Evolutionary conservation across 306 rosid species (phyloP), one percentile per base, ranked within the genome.

Genomic region (Vachellia pachyceras): DNA sequence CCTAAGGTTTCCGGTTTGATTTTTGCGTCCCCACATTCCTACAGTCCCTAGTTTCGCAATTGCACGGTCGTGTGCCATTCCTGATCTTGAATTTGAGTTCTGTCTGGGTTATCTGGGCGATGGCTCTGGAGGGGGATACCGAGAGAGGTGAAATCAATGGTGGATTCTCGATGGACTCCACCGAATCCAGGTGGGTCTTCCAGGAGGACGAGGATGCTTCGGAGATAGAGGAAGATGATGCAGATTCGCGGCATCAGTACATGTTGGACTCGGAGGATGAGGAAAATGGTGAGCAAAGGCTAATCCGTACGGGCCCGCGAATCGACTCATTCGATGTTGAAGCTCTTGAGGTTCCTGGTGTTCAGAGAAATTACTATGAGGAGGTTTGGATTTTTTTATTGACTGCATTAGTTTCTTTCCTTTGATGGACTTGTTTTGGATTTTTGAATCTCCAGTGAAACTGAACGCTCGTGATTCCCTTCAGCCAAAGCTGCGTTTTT

Each of bases 321-420:
- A 83, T 93, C 63, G 98, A 96, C 83, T 96, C 99, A 7, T 96
- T 96, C 79, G 99, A 96, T 76, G 99, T 93, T 15, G 99, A 96
- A 81, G 99, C 99, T 57, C 98, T 96, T 35, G 99, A 96, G 82
- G 91, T 96, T 75, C 98, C 94, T 13, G 95, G 97, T 29, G 94
- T 92, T 52, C 94, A 68, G 14, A 88, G 97, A 78, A 84, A 82
- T 73, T 94, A 92, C 46, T 90, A 84, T 40, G 99, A 96, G 94
- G 96, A 93, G 76, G 22, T 72, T 12, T 49, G 49, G 37, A 7
- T 52, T 60, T 72, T 29, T 7, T 64, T 10, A 5, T 22, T 57
- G 54, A 15, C 10, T 67, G 36, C 54, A 12, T 84, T 76, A 3
- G 45, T 12, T 69, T 69, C 20, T 15, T 52, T 73, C 29, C 60